Percentiles rank a stretch among this genome's conserved stretches.
These are phyloP conservation scores for Mucor racemosus DNA, from an alignment of 371 early-diverging fungal genomes.

Conservation along the genomic window DNA sequence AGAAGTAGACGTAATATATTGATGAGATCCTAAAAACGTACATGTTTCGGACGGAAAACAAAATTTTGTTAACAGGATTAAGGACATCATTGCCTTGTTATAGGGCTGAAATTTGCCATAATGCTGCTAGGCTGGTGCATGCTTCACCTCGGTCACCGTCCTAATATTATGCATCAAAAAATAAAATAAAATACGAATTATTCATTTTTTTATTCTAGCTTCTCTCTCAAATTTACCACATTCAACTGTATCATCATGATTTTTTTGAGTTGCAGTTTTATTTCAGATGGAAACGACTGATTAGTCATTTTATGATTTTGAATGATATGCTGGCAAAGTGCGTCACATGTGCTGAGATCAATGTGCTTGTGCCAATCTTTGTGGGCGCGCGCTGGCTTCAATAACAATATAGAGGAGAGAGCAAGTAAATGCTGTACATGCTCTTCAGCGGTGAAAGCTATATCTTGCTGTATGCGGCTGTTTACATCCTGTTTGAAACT, in stretches of 20 bases:
- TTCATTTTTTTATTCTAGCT: conserved; percentile 20
- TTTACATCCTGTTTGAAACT: too few relatives aligned
- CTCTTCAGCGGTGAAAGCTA: background rate
- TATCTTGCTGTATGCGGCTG: too few relatives aligned
- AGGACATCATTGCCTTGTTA: conserved; percentile 16
- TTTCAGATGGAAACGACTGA: too few relatives aligned
- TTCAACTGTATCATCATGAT: too few relatives aligned
- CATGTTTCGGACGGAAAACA: conserved; percentile 26
- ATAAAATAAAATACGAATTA: conserved; percentile 16
- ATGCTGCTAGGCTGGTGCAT: conserved; percentile 26
- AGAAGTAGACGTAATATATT: conserved; percentile 15
- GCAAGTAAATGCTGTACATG: background rate
- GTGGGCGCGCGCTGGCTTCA: conserved; percentile 16
- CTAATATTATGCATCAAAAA: conserved; percentile 17
- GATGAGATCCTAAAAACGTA: conserved; percentile 19
- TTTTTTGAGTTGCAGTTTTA: too few relatives aligned
- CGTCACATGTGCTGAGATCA: conserved; percentile 13
- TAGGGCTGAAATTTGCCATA: conserved; percentile 23
- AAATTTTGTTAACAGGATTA: conserved; percentile 25
- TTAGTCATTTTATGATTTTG: too few relatives aligned
- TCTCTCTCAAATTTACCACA: conserved; percentile 17
- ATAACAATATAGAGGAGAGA: background rate
- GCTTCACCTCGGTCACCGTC: conserved; percentile 18
- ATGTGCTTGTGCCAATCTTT: conserved; percentile 15
- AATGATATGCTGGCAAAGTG: background rate